Evolutionary conservation across 441 rosid species (phyloP), one percentile per base, ranked within the genome.

Genomic region (Pelargonium cotyledonis): DNA sequence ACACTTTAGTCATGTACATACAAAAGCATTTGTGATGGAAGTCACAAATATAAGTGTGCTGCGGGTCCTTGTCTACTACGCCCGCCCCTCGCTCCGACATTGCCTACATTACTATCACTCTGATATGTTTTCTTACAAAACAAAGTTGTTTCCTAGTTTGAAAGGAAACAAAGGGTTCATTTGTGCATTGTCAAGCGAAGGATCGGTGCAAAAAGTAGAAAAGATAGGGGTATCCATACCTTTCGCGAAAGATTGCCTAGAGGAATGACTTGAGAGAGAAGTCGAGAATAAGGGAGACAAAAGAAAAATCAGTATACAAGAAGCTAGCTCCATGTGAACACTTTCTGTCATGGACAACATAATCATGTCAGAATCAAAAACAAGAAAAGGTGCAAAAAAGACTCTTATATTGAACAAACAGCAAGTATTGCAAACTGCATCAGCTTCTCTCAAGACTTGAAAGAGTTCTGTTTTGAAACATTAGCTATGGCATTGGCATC

Each of bases 401-500:
- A n/a, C 12, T 23, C 1, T 12, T 16, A 47, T 21, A 8, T 16
- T 51, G 58, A 55, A 14, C 18, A 14, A 38, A 40, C 5, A 58
- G 43, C 19, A 31, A 29, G 35, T 29, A 29, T 29, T 29, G 35
- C 35, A 29, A 35, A 41, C 35, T 43, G 15, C 8, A 40, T 6
- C 64, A 14, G 63, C 21, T 63, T 40, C 51, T 6, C 29, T 49
- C 15, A 11, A 53, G 14, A 46, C 49, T 29, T 16, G 29, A n/a
- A 49, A 62, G 26, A 29, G 26, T 63, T 63, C 29, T 11, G 4
- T 1, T 9, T 12, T 23, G 15, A 66, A 55, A 66, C 26, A 11
- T 65, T 41, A 19, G 26, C n/a, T 55, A 15, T 29, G 8, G 44
- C 40, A 74, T 88, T 88, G 95, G 85, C 89, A 65, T 69, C 90